Percentiles rank a stretch among this genome's conserved stretches.
phyloP scores from a whole-genome alignment of 495 filamentous ascomycete species.

The Baudoinia panamericana region DNA sequence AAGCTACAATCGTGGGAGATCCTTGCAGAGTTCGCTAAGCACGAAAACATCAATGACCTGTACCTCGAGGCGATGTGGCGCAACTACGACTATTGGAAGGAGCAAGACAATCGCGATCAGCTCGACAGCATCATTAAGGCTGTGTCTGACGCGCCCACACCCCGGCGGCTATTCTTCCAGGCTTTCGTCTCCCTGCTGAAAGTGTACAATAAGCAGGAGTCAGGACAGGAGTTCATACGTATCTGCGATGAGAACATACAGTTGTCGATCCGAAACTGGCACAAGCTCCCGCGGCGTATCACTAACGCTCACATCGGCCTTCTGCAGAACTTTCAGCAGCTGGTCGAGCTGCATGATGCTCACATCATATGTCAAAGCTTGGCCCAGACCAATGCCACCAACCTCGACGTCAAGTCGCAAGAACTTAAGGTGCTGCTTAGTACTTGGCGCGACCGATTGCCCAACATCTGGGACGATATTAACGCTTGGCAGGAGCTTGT shows the following conservation, averaged over 20 bases:
- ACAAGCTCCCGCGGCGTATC: slow-evolving; percentile 82
- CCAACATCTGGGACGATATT: slow-evolving; percentile 99
- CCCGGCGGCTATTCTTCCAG: slow-evolving; percentile 87
- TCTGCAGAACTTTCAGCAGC: slow-evolving; percentile 91
- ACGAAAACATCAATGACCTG: slow-evolving; percentile 97
- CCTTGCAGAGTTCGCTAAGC: slow-evolving; percentile 92
- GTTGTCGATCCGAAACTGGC: slow-evolving; percentile 93
- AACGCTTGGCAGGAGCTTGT: slow-evolving; percentile 98
- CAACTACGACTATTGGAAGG: slow-evolving; percentile 73
- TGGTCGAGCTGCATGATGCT: slow-evolving; percentile 97
- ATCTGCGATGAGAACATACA: slow-evolving; percentile 95
- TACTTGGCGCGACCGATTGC: slow-evolving; percentile 89
- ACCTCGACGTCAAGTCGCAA: slow-evolving; percentile 85
- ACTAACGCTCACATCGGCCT: slow-evolving; percentile 93
- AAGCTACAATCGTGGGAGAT: slow-evolving; percentile 99
- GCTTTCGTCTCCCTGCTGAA: slow-evolving; percentile 94
- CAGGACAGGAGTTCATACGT: slow-evolving; percentile 63
- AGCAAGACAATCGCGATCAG: slow-evolving; percentile 69
- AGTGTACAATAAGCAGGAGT: slow-evolving; percentile 76
- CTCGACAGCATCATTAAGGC: slow-evolving; percentile 85
- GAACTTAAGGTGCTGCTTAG: slow-evolving; percentile 89
- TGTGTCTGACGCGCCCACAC: slow-evolving; percentile 92
- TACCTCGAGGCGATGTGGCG: slow-evolving; percentile 90
- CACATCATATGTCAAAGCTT: slow-evolving; percentile 89
- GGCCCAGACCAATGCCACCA: slow-evolving; percentile 63